phyloP scores from a whole-genome alignment of 2,329 filamentous ascomycete genomes.

The Venturiaceae sp. region DNA sequence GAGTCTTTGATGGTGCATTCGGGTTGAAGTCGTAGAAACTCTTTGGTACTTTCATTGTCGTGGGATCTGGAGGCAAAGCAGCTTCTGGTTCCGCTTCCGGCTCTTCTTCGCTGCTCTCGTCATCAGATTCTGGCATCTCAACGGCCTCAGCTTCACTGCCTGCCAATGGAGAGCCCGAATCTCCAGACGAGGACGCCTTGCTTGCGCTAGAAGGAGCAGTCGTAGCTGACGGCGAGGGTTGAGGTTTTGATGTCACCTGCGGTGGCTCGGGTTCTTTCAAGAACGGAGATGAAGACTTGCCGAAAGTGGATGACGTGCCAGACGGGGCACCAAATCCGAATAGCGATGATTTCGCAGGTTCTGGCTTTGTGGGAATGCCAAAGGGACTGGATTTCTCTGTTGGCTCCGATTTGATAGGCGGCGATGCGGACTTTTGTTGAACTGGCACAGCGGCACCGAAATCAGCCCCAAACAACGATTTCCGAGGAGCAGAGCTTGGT shows the following conservation, averaged over 20 bases:
- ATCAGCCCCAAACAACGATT: constrained; percentile 50
- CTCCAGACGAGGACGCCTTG: constrained; percentile 10
- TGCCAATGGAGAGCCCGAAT: constrained; percentile 20
- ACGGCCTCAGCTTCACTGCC: constrained; percentile 24
- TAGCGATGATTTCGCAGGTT: not conserved
- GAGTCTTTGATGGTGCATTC: not conserved
- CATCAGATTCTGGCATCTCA: constrained; percentile 29
- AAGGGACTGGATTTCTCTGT: not conserved
- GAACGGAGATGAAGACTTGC: not conserved
- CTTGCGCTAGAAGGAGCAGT: not conserved
- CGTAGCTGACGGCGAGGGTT: constrained; percentile 25
- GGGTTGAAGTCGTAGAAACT: constrained; percentile 4
- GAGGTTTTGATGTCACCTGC: constrained; percentile 2
- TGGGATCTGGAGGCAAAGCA: constrained; percentile 27
- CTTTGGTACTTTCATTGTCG: constrained; percentile 8
- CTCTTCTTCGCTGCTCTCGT: constrained; percentile 21
- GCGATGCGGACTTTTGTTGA: not conserved
- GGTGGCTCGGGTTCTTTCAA: constrained; percentile 11
- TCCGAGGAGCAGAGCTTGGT: constrained; percentile 27
- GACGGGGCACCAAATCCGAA: not conserved
- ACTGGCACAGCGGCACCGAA: constrained; percentile 47
- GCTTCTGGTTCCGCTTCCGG: constrained; percentile 21
- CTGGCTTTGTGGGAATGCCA: not conserved
- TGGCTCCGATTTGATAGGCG: constrained; percentile 8
- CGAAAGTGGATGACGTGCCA: not conserved